Percentiles rank a stretch among this genome's conserved stretches.
These are phyloP conservation scores for Diplosphaera chodatii DNA, from an alignment of 139 green algal species.

Conservation along the genomic window DNA sequence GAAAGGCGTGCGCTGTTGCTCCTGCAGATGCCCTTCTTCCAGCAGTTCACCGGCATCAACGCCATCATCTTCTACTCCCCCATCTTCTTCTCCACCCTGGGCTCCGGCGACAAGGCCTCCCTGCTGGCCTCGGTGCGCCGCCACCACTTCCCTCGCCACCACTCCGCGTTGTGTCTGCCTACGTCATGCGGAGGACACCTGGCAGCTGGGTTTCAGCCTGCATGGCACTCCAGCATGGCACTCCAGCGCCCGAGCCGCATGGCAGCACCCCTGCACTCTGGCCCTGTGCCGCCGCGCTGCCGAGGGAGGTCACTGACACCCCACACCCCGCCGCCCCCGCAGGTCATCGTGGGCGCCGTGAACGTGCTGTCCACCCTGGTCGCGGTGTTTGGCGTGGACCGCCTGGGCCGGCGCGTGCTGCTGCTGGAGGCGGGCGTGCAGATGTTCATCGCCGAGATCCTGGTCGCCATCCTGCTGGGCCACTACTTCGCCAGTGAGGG, in stretches of 20 bases:
- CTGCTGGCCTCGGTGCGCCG: slow-evolving; percentile 16
- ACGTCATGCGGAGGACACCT: too few relatives aligned
- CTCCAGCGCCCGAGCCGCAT: too few relatives aligned
- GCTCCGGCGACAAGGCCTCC: slow-evolving; percentile 11
- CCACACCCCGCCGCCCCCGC: too few relatives aligned
- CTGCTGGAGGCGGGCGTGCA: slow-evolving; percentile 27
- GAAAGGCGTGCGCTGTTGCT: too few relatives aligned
- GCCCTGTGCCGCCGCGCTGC: too few relatives aligned
- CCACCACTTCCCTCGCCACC: too few relatives aligned
- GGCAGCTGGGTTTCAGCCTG: too few relatives aligned
- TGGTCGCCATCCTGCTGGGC: slow-evolving; percentile 6
- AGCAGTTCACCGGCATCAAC: slow-evolving; percentile 40
- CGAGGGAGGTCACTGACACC: too few relatives aligned
- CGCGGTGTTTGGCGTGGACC: slow-evolving; percentile 32
- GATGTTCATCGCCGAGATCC: slow-evolving; percentile 24
- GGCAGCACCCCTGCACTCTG: too few relatives aligned
- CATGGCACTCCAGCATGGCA: too few relatives aligned
- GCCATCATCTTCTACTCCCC: slow-evolving; percentile 42
- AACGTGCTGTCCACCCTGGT: slow-evolving; percentile 41
- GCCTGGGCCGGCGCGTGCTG: slow-evolving; percentile 19
- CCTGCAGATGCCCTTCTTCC: slow-evolving; percentile 4
- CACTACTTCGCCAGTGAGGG: too few relatives aligned
- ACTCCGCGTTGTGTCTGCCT: too few relatives aligned
- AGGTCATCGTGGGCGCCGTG: slow-evolving; percentile 30
- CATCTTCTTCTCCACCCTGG: slow-evolving; percentile 23